Percentiles rank a stretch among this genome's conserved stretches.
Conservation (phyloP, 2,329 filamentous ascomycete species). For the Arthroderma uncinatum region DNA sequence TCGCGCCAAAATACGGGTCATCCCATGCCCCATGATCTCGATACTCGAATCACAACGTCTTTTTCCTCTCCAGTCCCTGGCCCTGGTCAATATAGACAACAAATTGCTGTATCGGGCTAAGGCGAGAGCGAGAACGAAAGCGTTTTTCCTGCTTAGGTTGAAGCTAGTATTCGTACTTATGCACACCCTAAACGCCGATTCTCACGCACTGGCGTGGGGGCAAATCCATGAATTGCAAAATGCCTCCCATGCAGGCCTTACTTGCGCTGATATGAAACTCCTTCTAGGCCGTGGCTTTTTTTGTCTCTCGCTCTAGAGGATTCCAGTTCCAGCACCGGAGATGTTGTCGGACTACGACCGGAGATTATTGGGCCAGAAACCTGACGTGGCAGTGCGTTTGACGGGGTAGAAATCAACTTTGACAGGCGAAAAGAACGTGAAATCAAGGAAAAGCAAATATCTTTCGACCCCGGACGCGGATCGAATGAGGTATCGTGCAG, state of each 20-base stretch:
- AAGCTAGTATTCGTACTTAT: neutral
- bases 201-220: neutral
- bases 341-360: neutral
- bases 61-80: neutral
- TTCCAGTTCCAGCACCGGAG: neutral
- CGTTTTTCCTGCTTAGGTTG: neutral
- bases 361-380: neutral
- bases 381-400: neutral
- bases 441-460: neutral
- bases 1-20: neutral
- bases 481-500: neutral
- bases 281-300: neutral
- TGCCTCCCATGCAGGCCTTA: neutral
- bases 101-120: constrained; percentile 2
- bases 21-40: neutral
- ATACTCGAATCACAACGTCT: neutral
- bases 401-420: neutral
- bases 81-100: neutral
- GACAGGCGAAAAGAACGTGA: neutral
- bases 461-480: neutral
- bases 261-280: neutral
- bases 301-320: neutral
- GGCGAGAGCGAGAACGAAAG: neutral
- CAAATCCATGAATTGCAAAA: neutral
- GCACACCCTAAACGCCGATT: neutral